phyloP scores from a whole-genome alignment of 2,329 filamentous ascomycete genomes.

The Colletotrichum sp. region DNA sequence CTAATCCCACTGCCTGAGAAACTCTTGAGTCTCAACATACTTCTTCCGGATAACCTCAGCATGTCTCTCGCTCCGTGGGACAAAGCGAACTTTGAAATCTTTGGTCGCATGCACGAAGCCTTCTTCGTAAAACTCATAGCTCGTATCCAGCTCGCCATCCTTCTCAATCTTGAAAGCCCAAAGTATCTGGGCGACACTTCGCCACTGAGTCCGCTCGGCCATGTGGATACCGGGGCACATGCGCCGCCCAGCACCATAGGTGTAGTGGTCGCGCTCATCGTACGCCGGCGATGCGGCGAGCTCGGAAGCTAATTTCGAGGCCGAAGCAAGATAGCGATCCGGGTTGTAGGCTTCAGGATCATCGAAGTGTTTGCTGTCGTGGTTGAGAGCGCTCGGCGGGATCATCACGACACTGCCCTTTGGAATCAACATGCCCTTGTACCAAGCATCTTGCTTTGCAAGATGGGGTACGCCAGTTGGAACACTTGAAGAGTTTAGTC shows the following conservation, averaged over 20 bases:
- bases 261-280: constrained; percentile 45
- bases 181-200: constrained; percentile 42
- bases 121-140: background rate
- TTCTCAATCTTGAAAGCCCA: constrained; percentile 47
- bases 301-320: constrained; percentile 30
- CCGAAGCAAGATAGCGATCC: constrained; percentile 26
- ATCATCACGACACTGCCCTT: constrained; percentile 41
- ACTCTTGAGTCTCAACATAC: background rate
- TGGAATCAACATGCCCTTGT: constrained; percentile 44
- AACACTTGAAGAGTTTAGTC: background rate
- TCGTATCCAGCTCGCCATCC: background rate
- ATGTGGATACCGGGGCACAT: constrained; percentile 56
- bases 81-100: background rate
- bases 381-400: constrained; percentile 39
- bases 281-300: constrained; percentile 28
- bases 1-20: background rate
- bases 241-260: constrained; percentile 51
- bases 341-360: constrained; percentile 36
- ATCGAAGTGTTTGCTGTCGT: constrained; percentile 26
- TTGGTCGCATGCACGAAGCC: background rate
- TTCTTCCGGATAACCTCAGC: background rate
- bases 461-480: background rate
- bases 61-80: background rate
- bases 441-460: constrained; percentile 35
- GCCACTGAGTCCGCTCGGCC: constrained; percentile 49